Base-by-base conservation (phyloP, 192 early-diverging fungal genomes). In the Lunasporangiospora selenospora region DNA sequence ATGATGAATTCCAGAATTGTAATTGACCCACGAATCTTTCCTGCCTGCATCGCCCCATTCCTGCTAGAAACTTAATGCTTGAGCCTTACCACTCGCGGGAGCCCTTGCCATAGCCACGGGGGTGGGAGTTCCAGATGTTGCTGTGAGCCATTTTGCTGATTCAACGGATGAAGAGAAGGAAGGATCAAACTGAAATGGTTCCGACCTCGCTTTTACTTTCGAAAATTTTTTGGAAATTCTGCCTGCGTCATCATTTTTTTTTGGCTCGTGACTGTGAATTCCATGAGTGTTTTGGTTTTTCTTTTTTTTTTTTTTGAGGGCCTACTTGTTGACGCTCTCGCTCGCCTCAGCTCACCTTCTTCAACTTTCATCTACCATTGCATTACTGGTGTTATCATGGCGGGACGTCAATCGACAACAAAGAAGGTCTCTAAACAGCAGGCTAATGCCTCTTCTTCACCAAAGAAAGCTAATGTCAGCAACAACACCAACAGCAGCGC, bases 111-210 rank as follows among this genome's bases (percentile, higher is more conserved):
- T 92, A 96, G 73, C 87, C 86, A 78, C 93, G 89, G 81, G 96
- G 95, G 87, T 90, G 96, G 57, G 97, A 98, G 92, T 89, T 92
- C 95, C 95, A 99, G 77, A 99, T 92, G 85, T 86, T 88, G 67
- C 80, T 82, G 95, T 99, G 97, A 81, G 95, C 90, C 97, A 96
- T 98, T 70, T 81, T 93, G 65, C 62, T 60, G 76, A 67, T 83
- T 26, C 69, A 43, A 50, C 54, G 34, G 47, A 30, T 55, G 56
- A 66, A 59, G 58, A 66, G 64, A 42, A 66, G 64, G 64, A 66
- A n/a, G n/a, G n/a, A n/a, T n/a, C n/a, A n/a, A n/a, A n/a, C n/a
- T n/a, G n/a, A n/a, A n/a, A n/a, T n/a, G n/a, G n/a, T n/a, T n/a
- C n/a, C n/a, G n/a, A n/a, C n/a, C n/a, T n/a, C n/a, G n/a, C n/a